A percentile compares a stretch with the other conserved stretches of the same genome.
Evolutionary conservation across 192 early-diverging fungal species (phyloP).

Genomic region (Podila horticola): DNA sequence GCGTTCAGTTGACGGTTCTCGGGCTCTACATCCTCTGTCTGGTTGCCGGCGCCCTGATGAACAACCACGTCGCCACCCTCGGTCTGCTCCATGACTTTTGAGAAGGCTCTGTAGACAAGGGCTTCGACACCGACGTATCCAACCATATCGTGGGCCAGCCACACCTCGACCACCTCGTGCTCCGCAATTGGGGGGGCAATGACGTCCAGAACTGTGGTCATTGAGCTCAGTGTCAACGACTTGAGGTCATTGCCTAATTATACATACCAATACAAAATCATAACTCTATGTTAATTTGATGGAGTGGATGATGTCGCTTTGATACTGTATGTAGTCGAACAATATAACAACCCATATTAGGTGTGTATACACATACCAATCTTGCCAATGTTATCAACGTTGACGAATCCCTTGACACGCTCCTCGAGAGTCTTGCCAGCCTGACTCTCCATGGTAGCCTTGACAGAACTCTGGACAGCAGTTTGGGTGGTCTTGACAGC

Average conservation of each 20-base stretch:
- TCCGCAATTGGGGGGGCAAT: conserved; percentile 70
- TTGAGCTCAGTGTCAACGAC: conserved; percentile 55
- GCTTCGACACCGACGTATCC: conserved; percentile 65
- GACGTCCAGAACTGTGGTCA: conserved; percentile 63
- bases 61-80: conserved; percentile 68
- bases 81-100: conserved; percentile 68
- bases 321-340: neutral
- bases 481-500: conserved; percentile 67
- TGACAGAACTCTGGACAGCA: conserved; percentile 61
- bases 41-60: conserved; percentile 52
- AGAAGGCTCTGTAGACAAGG: conserved; percentile 63
- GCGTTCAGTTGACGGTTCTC: conserved; percentile 60
- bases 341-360: neutral
- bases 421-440: conserved; percentile 59
- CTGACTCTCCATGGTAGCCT: conserved; percentile 60
- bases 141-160: conserved; percentile 66
- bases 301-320: neutral
- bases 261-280: no score
- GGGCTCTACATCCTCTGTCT: conserved; percentile 34
- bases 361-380: conserved; percentile 50
- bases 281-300: neutral
- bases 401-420: conserved; percentile 63
- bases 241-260: conserved; percentile 58
- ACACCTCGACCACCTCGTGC: conserved; percentile 69
- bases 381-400: conserved; percentile 68